Percentiles rank a stretch among this genome's conserved stretches.
Evolutionary conservation across 2,329 filamentous ascomycete species (phyloP).

Genomic region (Aspergillus sp.): DNA sequence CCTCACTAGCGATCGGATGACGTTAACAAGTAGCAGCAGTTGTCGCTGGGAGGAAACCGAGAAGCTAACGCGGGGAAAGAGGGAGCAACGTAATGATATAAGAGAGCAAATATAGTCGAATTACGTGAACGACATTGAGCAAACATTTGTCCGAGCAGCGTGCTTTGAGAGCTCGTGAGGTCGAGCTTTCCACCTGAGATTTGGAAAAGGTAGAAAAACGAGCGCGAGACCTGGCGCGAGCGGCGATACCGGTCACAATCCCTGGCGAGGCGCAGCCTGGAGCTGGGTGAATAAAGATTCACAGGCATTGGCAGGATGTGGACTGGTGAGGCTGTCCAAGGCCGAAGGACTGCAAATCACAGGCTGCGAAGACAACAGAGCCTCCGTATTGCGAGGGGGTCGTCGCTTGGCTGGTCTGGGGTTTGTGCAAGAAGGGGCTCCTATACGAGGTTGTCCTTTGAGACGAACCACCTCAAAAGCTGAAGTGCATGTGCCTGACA

Average conservation of each 20-base stretch:
- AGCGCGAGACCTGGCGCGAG: no score
- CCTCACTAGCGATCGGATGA: background rate
- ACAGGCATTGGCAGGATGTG: background rate
- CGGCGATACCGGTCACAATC: background rate
- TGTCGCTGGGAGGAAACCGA: background rate
- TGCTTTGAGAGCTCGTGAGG: background rate
- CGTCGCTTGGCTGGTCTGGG: background rate
- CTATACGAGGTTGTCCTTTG: background rate
- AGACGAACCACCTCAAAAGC: background rate
- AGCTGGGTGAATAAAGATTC: background rate
- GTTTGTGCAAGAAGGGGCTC: background rate
- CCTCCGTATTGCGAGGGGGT: slow-evolving; percentile 1
- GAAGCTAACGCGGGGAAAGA: background rate
- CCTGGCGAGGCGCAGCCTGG: background rate
- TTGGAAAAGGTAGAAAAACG: no score
- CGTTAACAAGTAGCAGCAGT: background rate
- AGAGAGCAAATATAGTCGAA: background rate
- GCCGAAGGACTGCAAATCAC: background rate
- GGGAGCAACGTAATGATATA: background rate
- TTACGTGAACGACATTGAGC: background rate
- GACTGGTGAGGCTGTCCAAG: background rate
- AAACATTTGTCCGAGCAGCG: background rate
- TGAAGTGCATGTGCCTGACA: background rate
- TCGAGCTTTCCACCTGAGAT: background rate
- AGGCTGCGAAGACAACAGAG: background rate